A percentile compares a stretch with the other conserved stretches of the same genome.
Conservation (phyloP, 1,139 yeast species). For the Blastobotrys buckinghamii region DNA sequence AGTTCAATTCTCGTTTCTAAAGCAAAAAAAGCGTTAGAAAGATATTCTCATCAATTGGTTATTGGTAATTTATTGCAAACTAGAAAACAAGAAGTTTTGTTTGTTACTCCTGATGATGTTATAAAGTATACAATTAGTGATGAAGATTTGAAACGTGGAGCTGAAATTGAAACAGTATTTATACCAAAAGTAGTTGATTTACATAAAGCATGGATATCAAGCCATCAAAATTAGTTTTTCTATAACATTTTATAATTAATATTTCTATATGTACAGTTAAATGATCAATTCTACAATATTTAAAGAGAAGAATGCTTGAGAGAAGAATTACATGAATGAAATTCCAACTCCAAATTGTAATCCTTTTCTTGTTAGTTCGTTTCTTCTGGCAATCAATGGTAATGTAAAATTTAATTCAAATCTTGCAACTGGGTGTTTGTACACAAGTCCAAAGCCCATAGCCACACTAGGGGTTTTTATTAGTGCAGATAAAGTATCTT, state of each 20-base stretch:
- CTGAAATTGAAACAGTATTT: conserved; percentile 70
- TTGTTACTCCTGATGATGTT: conserved; percentile 52
- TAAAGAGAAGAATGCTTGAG: background rate
- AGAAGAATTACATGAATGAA: conserved; percentile 57
- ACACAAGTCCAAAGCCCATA: conserved; percentile 58
- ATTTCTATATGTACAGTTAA: no score
- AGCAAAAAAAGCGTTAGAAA: conserved; percentile 67
- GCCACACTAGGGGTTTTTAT: conserved; percentile 29
- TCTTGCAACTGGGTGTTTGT: conserved; percentile 83
- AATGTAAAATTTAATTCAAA: conserved; percentile 83
- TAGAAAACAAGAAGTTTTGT: conserved; percentile 80
- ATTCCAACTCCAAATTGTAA: conserved; percentile 90
- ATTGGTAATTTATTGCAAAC: conserved; percentile 91
- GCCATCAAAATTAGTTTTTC: background rate
- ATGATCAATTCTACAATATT: background rate
- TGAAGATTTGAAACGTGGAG: conserved; percentile 36
- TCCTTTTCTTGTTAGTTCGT: conserved; percentile 75
- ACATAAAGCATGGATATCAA: conserved; percentile 57
- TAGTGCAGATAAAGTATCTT: conserved; percentile 23
- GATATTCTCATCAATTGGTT: conserved; percentile 89
- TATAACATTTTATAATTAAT: no score
- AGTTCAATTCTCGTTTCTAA: conserved; percentile 60
- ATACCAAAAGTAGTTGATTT: conserved; percentile 64
- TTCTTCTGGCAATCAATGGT: conserved; percentile 60
- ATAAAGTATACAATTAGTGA: conserved; percentile 49